Evolutionary conservation across 345 rosid species (phyloP).

Genomic region (Syzygium jambos): DNA sequence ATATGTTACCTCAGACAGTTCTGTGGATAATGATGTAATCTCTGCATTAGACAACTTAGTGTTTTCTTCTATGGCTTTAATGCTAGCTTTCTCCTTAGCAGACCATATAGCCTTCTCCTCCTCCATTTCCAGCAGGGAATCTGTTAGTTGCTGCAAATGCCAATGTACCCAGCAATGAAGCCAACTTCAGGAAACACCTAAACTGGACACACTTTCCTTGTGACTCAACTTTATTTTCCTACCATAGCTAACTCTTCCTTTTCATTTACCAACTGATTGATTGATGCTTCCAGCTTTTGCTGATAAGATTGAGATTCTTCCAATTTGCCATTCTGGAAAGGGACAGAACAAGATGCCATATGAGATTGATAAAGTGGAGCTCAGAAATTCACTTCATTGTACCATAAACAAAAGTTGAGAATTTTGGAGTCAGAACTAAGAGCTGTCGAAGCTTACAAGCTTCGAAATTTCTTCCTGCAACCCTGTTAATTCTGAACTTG

Average conservation of each 20-base stretch:
- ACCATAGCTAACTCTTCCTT: slow-evolving; percentile 95
- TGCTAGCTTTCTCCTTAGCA: slow-evolving; percentile 62
- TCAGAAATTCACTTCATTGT: not conserved
- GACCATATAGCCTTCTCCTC: slow-evolving; percentile 83
- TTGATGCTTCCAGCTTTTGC: slow-evolving; percentile 40
- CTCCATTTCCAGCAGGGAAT: slow-evolving; percentile 83
- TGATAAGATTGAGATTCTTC: slow-evolving; percentile 49
- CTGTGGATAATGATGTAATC: slow-evolving; percentile 31
- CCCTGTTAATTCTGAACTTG: slow-evolving; percentile 36
- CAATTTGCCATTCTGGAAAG: slow-evolving; percentile 46
- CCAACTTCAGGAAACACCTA: not conserved
- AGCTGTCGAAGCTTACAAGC: slow-evolving; percentile 37
- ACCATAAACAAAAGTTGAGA: not conserved
- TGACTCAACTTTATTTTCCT: not conserved
- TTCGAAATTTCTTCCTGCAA: slow-evolving; percentile 42
- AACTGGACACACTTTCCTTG: not conserved
- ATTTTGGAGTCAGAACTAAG: not conserved
- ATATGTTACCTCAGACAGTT: slow-evolving; percentile 42
- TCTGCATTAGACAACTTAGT: slow-evolving; percentile 29
- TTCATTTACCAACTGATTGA: slow-evolving; percentile 50
- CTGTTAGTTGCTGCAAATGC: slow-evolving; percentile 57
- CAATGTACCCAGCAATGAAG: not conserved
- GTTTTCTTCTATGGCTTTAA: slow-evolving; percentile 56
- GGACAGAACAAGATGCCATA: not conserved
- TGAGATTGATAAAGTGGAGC: not conserved